Evolutionary conservation across 2,329 filamentous ascomycete species (phyloP), one percentile per base, ranked within the genome.

Genomic region (Blastomyces emzantsi): DNA sequence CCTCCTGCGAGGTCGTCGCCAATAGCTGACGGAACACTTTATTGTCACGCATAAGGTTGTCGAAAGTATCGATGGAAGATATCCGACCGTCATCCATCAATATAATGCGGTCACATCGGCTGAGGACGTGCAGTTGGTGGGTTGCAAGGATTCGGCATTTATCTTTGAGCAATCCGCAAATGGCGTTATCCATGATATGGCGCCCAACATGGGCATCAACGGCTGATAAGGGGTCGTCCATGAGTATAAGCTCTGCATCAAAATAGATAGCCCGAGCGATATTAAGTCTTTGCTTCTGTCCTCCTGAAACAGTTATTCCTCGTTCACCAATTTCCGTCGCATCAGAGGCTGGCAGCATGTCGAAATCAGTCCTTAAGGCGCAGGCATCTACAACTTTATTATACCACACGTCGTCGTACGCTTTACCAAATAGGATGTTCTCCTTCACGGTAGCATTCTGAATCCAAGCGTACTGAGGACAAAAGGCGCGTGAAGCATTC

Each of bases 401-500:
- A 71, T 96, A 96, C 92, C 93, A 96, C 2, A 79, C 78, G 64
- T 82, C 82, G 61, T 96, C 82, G 77, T 88, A 84, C 0, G 86
- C 83, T 62, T 91, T 93, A 13, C 93, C 93, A 71, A 97, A 97
- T 0, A 91, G 77, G 64, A 99, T 96, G 71, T 99, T 99, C 43
- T 96, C 86, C 66, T 86, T 87, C 3, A 97, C 84, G 0, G 88
- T 90, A 0, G 91, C 83, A 71, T 97, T 97, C 73, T 97, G 93
- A 59, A 99, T 96, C 94, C 94, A 99, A 0, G 94, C 90, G 72
- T 96, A 96, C 73, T 99, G 93, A 0, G 93, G 93, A 68, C 94
- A 97, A 70, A 96, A 97, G 0, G 93, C 90, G 66, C 92, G 83
- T 2, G 86, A 87, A 0, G 90, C 90, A 51, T 92, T 90, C 69